phyloP scores from a whole-genome alignment of 768 basidiomycete species.

The Pholiota microspora region DNA sequence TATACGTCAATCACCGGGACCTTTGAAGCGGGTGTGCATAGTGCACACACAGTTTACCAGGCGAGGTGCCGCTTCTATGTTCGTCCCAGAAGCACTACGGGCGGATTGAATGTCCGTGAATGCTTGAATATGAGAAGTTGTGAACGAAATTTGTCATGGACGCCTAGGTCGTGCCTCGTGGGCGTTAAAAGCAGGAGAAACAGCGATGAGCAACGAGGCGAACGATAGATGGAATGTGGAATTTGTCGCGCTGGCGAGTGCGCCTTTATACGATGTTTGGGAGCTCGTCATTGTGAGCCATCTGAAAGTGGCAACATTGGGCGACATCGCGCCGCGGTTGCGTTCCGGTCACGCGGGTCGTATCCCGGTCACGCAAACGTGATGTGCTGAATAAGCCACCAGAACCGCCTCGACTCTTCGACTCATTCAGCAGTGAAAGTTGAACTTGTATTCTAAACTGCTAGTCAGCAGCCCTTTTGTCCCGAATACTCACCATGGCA shows the following conservation, averaged over 20 bases:
- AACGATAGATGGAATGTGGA: not conserved
- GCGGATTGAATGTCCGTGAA: too few relatives aligned
- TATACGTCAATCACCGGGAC: too few relatives aligned
- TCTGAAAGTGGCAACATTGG: conserved; percentile 6
- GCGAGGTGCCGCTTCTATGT: not conserved
- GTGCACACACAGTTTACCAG: too few relatives aligned
- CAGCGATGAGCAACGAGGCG: not conserved
- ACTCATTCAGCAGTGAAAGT: not conserved
- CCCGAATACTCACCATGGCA: conserved; percentile 33
- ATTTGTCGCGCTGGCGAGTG: not conserved
- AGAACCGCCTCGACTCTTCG: not conserved
- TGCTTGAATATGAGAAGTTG: too few relatives aligned
- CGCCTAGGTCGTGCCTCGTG: not conserved
- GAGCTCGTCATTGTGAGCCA: conserved; percentile 4
- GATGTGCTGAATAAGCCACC: conserved; percentile 8
- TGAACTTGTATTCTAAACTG: not conserved
- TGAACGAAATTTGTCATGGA: too few relatives aligned
- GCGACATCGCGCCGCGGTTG: not conserved
- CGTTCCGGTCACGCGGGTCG: not conserved
- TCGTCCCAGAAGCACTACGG: not conserved
- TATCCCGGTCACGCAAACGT: not conserved
- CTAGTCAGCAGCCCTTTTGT: not conserved
- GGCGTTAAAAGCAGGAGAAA: not conserved
- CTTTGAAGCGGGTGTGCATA: too few relatives aligned
- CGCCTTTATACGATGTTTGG: not conserved